Evolutionary conservation across 2,329 filamentous ascomycete species (phyloP), one percentile per base, ranked within the genome.

Genomic region (Podosphaera fusca): DNA sequence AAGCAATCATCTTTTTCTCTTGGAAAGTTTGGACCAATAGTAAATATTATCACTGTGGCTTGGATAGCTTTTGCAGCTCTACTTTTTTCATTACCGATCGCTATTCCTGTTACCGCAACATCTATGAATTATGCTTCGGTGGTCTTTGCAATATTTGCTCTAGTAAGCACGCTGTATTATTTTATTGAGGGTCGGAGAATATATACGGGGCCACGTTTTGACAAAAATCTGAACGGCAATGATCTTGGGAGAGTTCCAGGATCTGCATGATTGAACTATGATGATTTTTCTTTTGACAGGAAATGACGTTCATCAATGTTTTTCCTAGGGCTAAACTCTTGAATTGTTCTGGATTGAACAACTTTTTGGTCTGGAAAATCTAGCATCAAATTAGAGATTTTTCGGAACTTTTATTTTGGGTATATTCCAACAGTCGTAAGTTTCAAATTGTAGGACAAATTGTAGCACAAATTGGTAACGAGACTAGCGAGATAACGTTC

Each of bases 21-120:
- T 8, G 72, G 80, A 38, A 65, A 74, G 0, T 70, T 81, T 50
- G 81, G 76, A n/a, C 82, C 60, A 75, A 68, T 73, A 31, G 72
- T 75, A 31, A 85, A 85, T 64, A 58, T 73, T 46, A 70, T 75
- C 30, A 79, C 79, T 1, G 65, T 83, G 38, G 69, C 68, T 1
- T 83, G 80, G 63, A 75, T 79, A 6, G 67, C 73, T 3, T 69
- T 82, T 29, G 82, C 79, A 1, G 80, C 79, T 0, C 74, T 83
- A 2, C 70, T 84, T 0, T 83, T 83, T 66, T 71, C 81, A 56
- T 81, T 83, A 65, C 80, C 80, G 2, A 78, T 79, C 1, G 73
- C 70, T 0, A 65, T 80, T 4, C 78, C 78, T 0, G 77, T 79
- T 2, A 76, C 76, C 0, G 72, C 72, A 14, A 74, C 70, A 58